Conservation (phyloP, 176 grass and related monocot species). For the Lolium perenne region DNA sequence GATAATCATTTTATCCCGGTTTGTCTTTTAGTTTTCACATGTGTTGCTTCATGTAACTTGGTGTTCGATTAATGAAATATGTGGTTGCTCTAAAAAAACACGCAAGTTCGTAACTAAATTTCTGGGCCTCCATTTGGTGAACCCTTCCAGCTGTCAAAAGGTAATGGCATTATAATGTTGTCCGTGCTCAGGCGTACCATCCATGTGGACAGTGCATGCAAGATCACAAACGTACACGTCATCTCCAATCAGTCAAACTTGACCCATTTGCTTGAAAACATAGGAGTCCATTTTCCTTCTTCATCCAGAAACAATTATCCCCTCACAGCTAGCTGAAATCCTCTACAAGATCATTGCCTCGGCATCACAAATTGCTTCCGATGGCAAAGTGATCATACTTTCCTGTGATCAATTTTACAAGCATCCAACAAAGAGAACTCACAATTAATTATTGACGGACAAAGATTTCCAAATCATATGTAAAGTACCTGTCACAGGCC, state of each 20-base stretch:
- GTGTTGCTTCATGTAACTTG: no score
- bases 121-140: no score
- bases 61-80: no score
- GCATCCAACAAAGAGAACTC: neutral
- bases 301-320: slow-evolving; percentile 13
- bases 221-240: neutral
- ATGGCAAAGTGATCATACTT: slow-evolving; percentile 55
- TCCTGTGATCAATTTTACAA: slow-evolving; percentile 41
- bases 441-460: neutral
- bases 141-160: neutral
- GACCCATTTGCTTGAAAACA: neutral
- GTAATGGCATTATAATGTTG: slow-evolving; percentile 41
- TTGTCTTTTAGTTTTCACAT: no score
- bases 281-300: neutral
- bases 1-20: no score
- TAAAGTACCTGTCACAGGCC: slow-evolving; percentile 49
- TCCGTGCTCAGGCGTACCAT: neutral
- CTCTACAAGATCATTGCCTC: slow-evolving; percentile 63
- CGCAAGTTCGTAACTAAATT: slow-evolving; percentile 48
- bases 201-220: neutral
- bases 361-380: slow-evolving; percentile 49
- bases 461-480: neutral
- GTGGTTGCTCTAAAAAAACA: no score
- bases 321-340: neutral
- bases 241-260: neutral